Evolutionary conservation across 805 yeast species (phyloP).

Genomic region (Debaryomyces maramus): DNA sequence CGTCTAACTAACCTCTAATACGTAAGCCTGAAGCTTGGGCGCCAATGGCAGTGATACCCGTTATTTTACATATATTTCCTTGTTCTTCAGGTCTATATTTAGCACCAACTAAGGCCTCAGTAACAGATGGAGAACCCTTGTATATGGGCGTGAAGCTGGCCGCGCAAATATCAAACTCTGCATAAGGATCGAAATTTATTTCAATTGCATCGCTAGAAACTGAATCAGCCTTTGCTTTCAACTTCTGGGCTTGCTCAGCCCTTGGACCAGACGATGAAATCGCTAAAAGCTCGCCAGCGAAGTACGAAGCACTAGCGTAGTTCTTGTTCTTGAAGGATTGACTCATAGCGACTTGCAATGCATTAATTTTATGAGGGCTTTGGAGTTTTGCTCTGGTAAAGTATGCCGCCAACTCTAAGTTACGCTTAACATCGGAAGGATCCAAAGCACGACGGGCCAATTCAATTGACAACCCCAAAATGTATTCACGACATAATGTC

Average conservation of each 20-base stretch:
- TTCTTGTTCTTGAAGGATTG: slow-evolving; percentile 88
- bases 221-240: slow-evolving; percentile 77
- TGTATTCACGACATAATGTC: slow-evolving; percentile 80
- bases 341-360: slow-evolving; percentile 92
- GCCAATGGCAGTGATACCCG: slow-evolving; percentile 78
- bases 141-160: slow-evolving; percentile 87
- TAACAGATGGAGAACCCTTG: slow-evolving; percentile 62
- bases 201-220: slow-evolving; percentile 84
- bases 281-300: slow-evolving; percentile 80
- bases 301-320: slow-evolving; percentile 82
- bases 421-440: slow-evolving; percentile 71
- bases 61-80: slow-evolving; percentile 77
- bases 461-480: slow-evolving; percentile 89
- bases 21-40: slow-evolving; percentile 91
- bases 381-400: slow-evolving; percentile 84
- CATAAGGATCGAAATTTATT: slow-evolving; percentile 89
- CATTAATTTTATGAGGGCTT: slow-evolving; percentile 80
- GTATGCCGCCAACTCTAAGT: slow-evolving; percentile 92
- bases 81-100: slow-evolving; percentile 73
- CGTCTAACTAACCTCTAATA: slow-evolving; percentile 36
- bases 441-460: slow-evolving; percentile 81
- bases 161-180: slow-evolving; percentile 89
- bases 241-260: slow-evolving; percentile 84
- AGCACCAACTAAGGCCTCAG: slow-evolving; percentile 89
- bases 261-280: slow-evolving; percentile 72